Conservation (phyloP, 306 rosid species). For the Cucurbita argyrosperma region DNA sequence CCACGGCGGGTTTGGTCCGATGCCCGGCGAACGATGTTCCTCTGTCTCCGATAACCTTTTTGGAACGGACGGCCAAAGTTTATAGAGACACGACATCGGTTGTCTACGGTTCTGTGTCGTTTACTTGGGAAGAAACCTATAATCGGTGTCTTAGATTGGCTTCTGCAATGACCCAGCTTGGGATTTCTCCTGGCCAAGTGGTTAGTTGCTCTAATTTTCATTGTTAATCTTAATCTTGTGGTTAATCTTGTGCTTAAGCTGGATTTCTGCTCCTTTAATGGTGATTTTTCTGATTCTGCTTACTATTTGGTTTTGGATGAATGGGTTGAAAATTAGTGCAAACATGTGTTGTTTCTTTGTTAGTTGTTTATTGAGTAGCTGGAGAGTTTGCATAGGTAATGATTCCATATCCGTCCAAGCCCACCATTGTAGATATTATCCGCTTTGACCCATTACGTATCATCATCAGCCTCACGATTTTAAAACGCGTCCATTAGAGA, state of each 20-base stretch:
- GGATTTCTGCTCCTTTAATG: neutral
- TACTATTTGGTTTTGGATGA: neutral
- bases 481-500: no score
- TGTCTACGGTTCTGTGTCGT: slow-evolving; percentile 33
- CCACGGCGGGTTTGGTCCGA: slow-evolving; percentile 47
- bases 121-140: slow-evolving; percentile 59
- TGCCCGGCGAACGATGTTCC: slow-evolving; percentile 56
- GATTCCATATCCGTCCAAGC: no score
- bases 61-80: slow-evolving; percentile 63
- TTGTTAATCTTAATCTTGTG: no score
- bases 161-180: slow-evolving; percentile 49
- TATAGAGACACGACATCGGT: slow-evolving; percentile 44
- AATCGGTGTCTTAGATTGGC: slow-evolving; percentile 55
- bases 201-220: slow-evolving; percentile 19
- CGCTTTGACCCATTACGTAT: no score
- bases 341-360: neutral
- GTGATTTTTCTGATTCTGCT: neutral
- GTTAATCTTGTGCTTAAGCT: neutral
- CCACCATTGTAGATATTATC: no score
- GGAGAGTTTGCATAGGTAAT: neutral
- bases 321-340: neutral
- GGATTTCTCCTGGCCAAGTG: slow-evolving; percentile 64
- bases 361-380: neutral
- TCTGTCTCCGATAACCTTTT: slow-evolving; percentile 54
- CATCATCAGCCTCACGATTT: no score